Evolutionary conservation across 2,329 filamentous ascomycete species (phyloP).

Genomic region (Fusarium paranaense): DNA sequence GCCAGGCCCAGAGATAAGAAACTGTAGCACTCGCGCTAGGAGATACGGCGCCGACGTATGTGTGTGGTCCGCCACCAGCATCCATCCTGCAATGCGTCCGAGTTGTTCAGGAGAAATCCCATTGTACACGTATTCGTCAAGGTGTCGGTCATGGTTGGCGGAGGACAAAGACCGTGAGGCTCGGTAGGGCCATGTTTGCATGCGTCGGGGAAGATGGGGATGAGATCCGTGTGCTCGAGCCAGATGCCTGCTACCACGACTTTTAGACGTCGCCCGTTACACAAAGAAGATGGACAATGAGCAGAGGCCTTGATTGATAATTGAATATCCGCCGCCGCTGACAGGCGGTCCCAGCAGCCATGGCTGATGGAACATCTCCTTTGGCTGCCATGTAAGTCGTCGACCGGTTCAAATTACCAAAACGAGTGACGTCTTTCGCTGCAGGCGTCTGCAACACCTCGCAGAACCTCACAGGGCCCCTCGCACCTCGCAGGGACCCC

Average conservation of each 20-base stretch:
- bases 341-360: neutral
- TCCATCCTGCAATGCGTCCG: conserved; percentile 27
- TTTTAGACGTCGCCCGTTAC: conserved; percentile 3
- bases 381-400: conserved; percentile 18
- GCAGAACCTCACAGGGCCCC: conserved; percentile 36
- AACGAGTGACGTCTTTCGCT: conserved; percentile 43
- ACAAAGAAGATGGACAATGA: conserved; percentile 8
- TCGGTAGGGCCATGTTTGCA: conserved; percentile 18
- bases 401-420: conserved; percentile 40
- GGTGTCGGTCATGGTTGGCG: conserved; percentile 16
- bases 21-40: conserved; percentile 36
- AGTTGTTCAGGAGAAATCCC: conserved; percentile 3
- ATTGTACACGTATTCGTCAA: conserved; percentile 7
- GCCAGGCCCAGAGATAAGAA: conserved; percentile 40
- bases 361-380: conserved; percentile 8
- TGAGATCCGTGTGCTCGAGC: conserved; percentile 20
- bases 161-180: conserved; percentile 25
- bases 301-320: conserved; percentile 14
- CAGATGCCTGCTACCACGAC: conserved; percentile 17
- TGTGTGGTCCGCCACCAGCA: conserved; percentile 6
- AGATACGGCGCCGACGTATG: conserved; percentile 28
- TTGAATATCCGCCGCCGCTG: conserved; percentile 13
- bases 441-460: conserved; percentile 32
- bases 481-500: conserved; percentile 38
- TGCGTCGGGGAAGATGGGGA: conserved; percentile 8